Evolutionary conservation across 2,329 filamentous ascomycete species (phyloP).

Genomic region (Fusarium incarnatum): DNA sequence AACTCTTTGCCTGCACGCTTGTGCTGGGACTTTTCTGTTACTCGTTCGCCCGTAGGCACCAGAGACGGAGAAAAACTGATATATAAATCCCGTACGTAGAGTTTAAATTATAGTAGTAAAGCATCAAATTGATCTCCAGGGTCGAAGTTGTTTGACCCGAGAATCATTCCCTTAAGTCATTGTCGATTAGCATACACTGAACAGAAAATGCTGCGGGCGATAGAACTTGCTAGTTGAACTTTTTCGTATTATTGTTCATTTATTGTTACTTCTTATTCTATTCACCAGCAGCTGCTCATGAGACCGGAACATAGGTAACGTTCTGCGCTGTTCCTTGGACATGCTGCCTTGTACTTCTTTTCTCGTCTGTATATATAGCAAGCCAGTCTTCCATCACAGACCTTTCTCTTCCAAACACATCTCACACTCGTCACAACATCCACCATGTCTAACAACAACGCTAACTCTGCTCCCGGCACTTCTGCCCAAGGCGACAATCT

Average conservation of each 20-base stretch:
- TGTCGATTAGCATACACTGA: too few relatives aligned
- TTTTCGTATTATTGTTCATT: rapidly evolving
- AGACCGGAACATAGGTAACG: rapidly evolving
- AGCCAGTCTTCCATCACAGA: rapidly evolving
- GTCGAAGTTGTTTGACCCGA: too few relatives aligned
- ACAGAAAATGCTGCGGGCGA: too few relatives aligned
- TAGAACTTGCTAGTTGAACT: rapidly evolving
- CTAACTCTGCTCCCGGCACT: not conserved
- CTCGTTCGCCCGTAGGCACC: too few relatives aligned
- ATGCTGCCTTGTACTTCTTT: rapidly evolving
- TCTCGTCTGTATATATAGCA: not conserved
- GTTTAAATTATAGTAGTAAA: too few relatives aligned
- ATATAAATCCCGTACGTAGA: too few relatives aligned
- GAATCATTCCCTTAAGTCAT: too few relatives aligned
- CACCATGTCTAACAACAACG: not conserved
- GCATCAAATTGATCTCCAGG: too few relatives aligned
- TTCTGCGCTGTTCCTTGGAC: rapidly evolving
- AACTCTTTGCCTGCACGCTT: too few relatives aligned
- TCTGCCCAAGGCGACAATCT: not conserved
- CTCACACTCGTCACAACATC: not conserved
- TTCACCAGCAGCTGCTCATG: rapidly evolving
- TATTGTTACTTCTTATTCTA: rapidly evolving
- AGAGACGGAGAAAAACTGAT: rapidly evolving
- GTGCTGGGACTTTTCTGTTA: too few relatives aligned
- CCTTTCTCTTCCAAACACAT: rapidly evolving